Evolutionary conservation across 2,329 filamentous ascomycete species (phyloP), one percentile per base, ranked within the genome.

Genomic region (Xylariales sp.): DNA sequence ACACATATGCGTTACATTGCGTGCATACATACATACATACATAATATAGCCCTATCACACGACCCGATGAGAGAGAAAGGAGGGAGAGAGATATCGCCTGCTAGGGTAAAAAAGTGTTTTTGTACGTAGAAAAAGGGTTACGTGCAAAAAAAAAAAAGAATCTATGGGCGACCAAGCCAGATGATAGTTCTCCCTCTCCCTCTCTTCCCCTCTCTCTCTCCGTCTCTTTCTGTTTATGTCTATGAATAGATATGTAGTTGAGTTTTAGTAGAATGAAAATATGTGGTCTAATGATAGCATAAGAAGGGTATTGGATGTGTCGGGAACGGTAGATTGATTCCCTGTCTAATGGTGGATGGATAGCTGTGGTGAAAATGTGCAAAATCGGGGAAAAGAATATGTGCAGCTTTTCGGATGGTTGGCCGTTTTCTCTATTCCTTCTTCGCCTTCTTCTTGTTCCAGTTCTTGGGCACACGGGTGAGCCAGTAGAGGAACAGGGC

Each of bases 401-500:
- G 32, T 34, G 9, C 14, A 41, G 12, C 2, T 41, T 6, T 23
- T 9, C 3, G 36, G 23, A 49, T 39, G 34, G 12, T 16, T n/a
- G 5, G 23, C 14, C 3, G 30, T 49, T 49, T 36, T 60, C 18
- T 57, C 67, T 68, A 71, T 57, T 73, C 74, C 64, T 75, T 74
- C 74, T 76, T 76, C 8, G 71, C 7, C 70, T 76, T 76, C 48
- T 71, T 68, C 67, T 68, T 73, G 59, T 72, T 73, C 71, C 73
- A 73, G 30, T 75, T 77, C 77, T 83, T 84, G 3, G 82, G 82
- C 43, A 84, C 81, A 5, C 83, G 76, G 0, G 78, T 80, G 68
- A 85, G 75, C 82, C 83, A 88, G 75, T 89, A 89, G 54, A 89
- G 74, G 50, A 82, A 79, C 7, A 88, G 78, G 0, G 86, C 86